Percentiles rank a stretch among this genome's conserved stretches.
Evolutionary conservation across 208 protist genomes (phyloP).

Genomic region (Herpetomonas tarakana): DNA sequence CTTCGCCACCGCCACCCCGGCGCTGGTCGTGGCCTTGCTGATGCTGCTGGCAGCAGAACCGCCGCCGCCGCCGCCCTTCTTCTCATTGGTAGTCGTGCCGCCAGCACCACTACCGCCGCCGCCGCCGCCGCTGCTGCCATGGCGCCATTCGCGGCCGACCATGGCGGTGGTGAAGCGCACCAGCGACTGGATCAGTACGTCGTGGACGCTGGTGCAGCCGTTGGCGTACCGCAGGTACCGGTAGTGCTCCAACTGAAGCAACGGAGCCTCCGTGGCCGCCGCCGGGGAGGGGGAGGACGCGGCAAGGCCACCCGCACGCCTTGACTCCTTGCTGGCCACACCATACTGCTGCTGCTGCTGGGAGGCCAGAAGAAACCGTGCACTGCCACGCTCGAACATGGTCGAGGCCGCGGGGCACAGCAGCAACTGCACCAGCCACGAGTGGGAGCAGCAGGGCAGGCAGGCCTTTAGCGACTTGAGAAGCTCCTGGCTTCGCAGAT

Average conservation of each 20-base stretch:
- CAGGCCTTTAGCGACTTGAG: conserved; percentile 20
- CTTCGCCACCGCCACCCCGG: background rate
- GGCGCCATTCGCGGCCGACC: conserved; percentile 26
- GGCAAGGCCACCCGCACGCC: background rate
- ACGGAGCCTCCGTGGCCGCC: background rate
- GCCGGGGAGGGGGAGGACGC: conserved; percentile 1
- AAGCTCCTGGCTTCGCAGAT: conserved; percentile 42
- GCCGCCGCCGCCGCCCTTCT: background rate
- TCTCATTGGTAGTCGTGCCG: background rate
- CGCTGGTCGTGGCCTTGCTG: background rate
- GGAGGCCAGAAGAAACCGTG: background rate
- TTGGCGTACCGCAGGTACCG: conserved; percentile 77
- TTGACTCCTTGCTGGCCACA: background rate
- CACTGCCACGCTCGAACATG: conserved; percentile 31
- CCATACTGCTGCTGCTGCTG: background rate
- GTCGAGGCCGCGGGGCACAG: conserved; percentile 62
- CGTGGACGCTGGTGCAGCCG: conserved; percentile 58
- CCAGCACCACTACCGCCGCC: conserved; percentile 7
- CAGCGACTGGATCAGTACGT: conserved; percentile 51
- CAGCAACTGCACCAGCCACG: conserved; percentile 58
- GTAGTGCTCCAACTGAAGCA: conserved; percentile 50
- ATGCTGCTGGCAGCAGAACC: background rate
- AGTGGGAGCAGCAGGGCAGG: conserved; percentile 49
- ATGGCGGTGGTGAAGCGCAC: conserved; percentile 68
- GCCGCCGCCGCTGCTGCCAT: conserved; percentile 6